These are phyloP conservation scores for Glarea lozoyensis DNA, from an alignment of 495 filamentous ascomycete species.

Conservation along the genomic window DNA sequence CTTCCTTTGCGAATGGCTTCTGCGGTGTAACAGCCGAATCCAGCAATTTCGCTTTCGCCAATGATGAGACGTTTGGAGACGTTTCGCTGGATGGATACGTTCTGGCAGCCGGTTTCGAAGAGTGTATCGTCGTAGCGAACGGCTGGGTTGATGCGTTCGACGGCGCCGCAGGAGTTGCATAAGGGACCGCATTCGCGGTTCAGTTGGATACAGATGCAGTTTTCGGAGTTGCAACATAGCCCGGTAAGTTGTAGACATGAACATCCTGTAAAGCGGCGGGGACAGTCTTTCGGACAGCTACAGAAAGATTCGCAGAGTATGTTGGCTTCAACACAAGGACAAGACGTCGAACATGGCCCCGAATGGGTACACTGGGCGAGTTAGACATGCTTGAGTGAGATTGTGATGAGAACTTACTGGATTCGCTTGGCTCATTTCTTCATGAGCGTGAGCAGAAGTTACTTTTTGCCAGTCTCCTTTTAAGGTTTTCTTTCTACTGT, in stretches of 20 bases:
- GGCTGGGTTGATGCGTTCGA: conserved; percentile 50
- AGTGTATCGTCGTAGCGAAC: conserved; percentile 45
- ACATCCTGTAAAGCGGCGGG: conserved; percentile 58
- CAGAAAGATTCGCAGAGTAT: conserved; percentile 63
- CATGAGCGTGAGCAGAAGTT: conserved; percentile 17
- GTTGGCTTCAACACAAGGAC: conserved; percentile 41
- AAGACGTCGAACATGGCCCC: conserved; percentile 24
- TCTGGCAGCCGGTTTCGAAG: conserved; percentile 45
- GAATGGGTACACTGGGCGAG: conserved; percentile 12
- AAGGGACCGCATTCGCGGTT: conserved; percentile 61
- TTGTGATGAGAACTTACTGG: conserved; percentile 12
- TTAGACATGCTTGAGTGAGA: background rate
- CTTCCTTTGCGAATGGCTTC: conserved; percentile 50
- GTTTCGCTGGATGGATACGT: conserved; percentile 52
- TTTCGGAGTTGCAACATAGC: conserved; percentile 9
- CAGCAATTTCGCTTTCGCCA: conserved; percentile 47
- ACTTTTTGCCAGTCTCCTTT: conserved; percentile 14
- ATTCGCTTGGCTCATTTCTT: conserved; percentile 16
- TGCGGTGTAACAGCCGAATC: conserved; percentile 53
- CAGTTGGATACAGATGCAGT: conserved; percentile 20
- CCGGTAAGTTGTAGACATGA: conserved; percentile 38
- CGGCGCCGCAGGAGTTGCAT: conserved; percentile 55
- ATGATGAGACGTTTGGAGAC: conserved; percentile 49
- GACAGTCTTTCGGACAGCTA: conserved; percentile 48
- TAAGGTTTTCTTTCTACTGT: conserved; percentile 16